phyloP scores from a whole-genome alignment of 768 basidiomycete genomes.

The Pseudohyphozyma bogoriensis region DNA sequence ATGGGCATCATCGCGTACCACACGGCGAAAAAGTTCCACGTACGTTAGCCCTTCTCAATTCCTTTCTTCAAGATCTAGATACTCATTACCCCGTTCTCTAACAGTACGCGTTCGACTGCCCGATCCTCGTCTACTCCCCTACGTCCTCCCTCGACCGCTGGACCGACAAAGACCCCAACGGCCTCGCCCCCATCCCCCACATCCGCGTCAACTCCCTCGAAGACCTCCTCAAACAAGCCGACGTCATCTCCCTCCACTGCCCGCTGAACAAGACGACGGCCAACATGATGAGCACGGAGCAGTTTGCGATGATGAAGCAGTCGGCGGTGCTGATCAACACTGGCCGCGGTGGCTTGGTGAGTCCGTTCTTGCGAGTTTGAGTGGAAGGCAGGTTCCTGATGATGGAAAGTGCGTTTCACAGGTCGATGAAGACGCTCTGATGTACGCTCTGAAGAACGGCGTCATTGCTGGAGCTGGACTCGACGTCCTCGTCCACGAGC shows the following conservation, averaged over 20 bases:
- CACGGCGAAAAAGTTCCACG: constrained; percentile 45
- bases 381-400: neutral
- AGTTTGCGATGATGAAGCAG: constrained; percentile 50
- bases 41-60: neutral
- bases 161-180: constrained; percentile 48
- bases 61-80: neutral
- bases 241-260: constrained; percentile 55
- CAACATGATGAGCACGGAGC: constrained; percentile 45
- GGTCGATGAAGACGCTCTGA: constrained; percentile 47
- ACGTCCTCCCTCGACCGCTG: constrained; percentile 48
- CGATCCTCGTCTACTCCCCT: constrained; percentile 56
- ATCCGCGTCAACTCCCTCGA: constrained; percentile 42
- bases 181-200: constrained; percentile 36
- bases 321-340: constrained; percentile 57
- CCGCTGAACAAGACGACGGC: constrained; percentile 48
- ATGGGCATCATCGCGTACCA: constrained; percentile 49
- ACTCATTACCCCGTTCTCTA: constrained; percentile 15
- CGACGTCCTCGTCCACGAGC: constrained; percentile 57
- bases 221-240: constrained; percentile 48
- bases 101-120: constrained; percentile 49
- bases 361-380: neutral
- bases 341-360: constrained; percentile 53
- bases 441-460: constrained; percentile 44
- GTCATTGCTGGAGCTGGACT: constrained; percentile 52
- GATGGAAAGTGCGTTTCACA: neutral